phyloP scores from a whole-genome alignment of 192 early-diverging fungal genomes.

The Coemansia sp. region DNA sequence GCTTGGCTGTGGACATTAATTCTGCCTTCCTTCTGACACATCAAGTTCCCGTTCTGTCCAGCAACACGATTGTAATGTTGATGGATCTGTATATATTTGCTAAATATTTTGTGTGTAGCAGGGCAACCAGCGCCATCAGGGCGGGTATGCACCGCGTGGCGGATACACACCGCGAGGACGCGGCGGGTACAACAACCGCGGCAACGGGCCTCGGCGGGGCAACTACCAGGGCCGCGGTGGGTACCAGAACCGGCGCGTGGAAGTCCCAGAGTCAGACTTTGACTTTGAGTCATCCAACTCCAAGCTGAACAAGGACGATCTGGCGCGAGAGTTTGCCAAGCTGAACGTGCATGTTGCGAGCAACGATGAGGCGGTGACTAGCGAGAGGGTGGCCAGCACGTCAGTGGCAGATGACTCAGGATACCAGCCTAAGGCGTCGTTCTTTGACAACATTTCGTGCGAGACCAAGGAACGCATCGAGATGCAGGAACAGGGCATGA shows the following conservation, averaged over 20 bases:
- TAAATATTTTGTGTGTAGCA: constrained; percentile 7
- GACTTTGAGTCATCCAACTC: constrained; percentile 96
- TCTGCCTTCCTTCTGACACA: constrained; percentile 57
- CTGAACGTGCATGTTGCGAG: constrained; percentile 44
- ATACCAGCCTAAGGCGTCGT: constrained; percentile 79
- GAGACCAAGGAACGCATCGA: constrained; percentile 87
- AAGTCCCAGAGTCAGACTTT: constrained; percentile 82
- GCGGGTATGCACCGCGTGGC: constrained; percentile 27
- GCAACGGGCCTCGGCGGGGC: constrained; percentile 25
- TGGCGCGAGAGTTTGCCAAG: constrained; percentile 72
- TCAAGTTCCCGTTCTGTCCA: background rate
- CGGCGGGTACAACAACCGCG: constrained; percentile 26
- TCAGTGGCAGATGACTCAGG: constrained; percentile 38
- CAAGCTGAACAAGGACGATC: constrained; percentile 88
- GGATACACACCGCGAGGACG: constrained; percentile 22
- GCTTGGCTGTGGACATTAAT: constrained; percentile 44
- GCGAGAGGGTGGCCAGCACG: background rate
- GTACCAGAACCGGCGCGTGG: constrained; percentile 46
- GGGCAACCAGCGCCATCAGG: constrained; percentile 30
- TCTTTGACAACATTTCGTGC: constrained; percentile 98
- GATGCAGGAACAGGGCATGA: constrained; percentile 50
- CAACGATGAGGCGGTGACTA: constrained; percentile 1
- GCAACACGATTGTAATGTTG: background rate
- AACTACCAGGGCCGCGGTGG: constrained; percentile 45
- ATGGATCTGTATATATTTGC: background rate